Evolutionary conservation across 1,139 yeast species (phyloP).

Genomic region (Kurtzmaniella natalensis): DNA sequence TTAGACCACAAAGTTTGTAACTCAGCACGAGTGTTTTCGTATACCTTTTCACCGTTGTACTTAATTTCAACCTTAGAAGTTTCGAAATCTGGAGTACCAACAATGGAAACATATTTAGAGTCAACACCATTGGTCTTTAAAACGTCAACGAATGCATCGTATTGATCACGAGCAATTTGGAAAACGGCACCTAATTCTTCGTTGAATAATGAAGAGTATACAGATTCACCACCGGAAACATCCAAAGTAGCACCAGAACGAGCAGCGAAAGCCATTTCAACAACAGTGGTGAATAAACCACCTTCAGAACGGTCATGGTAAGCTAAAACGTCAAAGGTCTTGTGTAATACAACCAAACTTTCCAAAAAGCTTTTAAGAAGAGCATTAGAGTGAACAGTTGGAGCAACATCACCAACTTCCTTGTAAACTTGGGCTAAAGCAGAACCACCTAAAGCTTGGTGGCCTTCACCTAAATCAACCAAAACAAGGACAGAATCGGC

Average conservation of each 20-base stretch:
- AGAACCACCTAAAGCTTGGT: slow-evolving; percentile 81
- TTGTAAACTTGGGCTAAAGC: slow-evolving; percentile 92
- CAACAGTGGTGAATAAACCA: slow-evolving; percentile 79
- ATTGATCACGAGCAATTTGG: slow-evolving; percentile 63
- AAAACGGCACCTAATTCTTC: slow-evolving; percentile 97
- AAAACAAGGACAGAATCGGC: slow-evolving; percentile 50
- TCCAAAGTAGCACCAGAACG: slow-evolving; percentile 70
- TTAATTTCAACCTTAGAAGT: slow-evolving; percentile 47
- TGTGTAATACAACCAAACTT: slow-evolving; percentile 68
- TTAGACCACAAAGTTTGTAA: slow-evolving; percentile 84
- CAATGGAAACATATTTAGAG: slow-evolving; percentile 45
- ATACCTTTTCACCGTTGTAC: slow-evolving; percentile 43
- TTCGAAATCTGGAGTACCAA: slow-evolving; percentile 64
- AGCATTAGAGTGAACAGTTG: slow-evolving; percentile 71
- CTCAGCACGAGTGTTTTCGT: slow-evolving; percentile 56
- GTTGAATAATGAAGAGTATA: slow-evolving; percentile 63
- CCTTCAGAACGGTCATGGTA: slow-evolving; percentile 98
- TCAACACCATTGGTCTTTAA: slow-evolving; percentile 58
- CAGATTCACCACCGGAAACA: slow-evolving; percentile 30
- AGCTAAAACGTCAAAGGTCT: slow-evolving; percentile 64
- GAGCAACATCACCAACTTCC: slow-evolving; percentile 78
- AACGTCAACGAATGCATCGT: slow-evolving; percentile 49
- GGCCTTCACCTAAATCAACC: slow-evolving; percentile 67
- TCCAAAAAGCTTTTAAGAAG: slow-evolving; percentile 66
- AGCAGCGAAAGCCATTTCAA: slow-evolving; percentile 97